Conservation (phyloP, 306 rosid genomes). For the Cucumis hystrix region DNA sequence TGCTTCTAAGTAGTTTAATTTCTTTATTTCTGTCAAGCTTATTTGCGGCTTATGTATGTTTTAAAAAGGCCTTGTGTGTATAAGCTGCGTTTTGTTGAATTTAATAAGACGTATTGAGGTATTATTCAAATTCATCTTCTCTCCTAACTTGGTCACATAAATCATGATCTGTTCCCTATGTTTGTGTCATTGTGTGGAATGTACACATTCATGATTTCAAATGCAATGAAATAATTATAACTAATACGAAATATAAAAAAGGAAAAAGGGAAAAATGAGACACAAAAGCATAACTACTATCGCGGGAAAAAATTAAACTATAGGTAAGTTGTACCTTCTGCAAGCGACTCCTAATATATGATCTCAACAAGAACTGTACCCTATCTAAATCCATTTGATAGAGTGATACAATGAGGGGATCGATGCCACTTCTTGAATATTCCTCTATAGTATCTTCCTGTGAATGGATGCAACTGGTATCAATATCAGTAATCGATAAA, state of each 20-base stretch:
- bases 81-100: too few species aligned
- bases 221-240: background rate
- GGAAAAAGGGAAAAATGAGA: background rate
- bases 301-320: background rate
- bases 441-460: slow-evolving; percentile 90
- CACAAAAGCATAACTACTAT: background rate
- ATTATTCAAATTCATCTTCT: too few species aligned
- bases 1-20: too few species aligned
- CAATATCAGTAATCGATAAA: background rate
- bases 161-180: background rate
- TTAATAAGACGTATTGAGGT: too few species aligned
- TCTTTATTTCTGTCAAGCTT: too few species aligned
- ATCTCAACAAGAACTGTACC: slow-evolving; percentile 66
- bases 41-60: too few species aligned
- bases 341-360: slow-evolving; percentile 72
- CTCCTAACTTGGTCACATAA: too few species aligned
- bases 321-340: slow-evolving; percentile 46
- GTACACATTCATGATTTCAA: background rate
- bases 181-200: background rate
- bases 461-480: background rate
- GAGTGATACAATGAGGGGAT: slow-evolving; percentile 67
- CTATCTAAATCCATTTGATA: slow-evolving; percentile 96
- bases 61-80: too few species aligned
- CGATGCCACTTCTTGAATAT: slow-evolving; percentile 28
- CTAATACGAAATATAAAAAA: background rate